Evolutionary conservation across 495 filamentous ascomycete genomes (phyloP).

Genomic region (Aspergillus sclerotioniger): DNA sequence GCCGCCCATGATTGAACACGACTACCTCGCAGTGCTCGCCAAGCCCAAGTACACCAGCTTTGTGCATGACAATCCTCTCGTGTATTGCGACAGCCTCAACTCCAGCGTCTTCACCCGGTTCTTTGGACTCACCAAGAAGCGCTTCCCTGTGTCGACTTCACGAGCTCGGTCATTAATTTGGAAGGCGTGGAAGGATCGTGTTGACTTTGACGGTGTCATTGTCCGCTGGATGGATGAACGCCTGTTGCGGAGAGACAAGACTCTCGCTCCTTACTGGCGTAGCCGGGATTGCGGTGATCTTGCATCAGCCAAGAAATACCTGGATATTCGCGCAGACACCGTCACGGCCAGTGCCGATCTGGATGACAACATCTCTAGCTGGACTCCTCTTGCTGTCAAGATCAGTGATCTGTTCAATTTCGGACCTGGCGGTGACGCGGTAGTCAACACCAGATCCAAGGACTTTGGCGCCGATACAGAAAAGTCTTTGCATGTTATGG

Average conservation of each 20-base stretch:
- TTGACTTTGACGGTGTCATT: constrained; percentile 59
- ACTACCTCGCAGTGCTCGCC: constrained; percentile 53
- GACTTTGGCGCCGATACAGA: constrained; percentile 50
- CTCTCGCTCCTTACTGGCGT: constrained; percentile 58
- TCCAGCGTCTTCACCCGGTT: constrained; percentile 47
- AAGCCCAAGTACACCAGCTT: constrained; percentile 57
- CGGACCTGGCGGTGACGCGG: constrained; percentile 59
- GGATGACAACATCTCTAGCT: constrained; percentile 56
- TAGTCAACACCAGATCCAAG: constrained; percentile 42
- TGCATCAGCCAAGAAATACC: constrained; percentile 49
- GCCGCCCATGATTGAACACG: constrained; percentile 58
- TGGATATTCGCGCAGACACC: constrained; percentile 54
- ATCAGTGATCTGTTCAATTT: constrained; percentile 63
- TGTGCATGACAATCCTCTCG: constrained; percentile 55
- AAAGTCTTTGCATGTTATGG: constrained; percentile 58
- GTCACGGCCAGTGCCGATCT: constrained; percentile 62
- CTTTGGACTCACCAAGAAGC: constrained; percentile 48
- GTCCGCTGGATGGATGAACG: constrained; percentile 64
- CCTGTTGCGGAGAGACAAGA: constrained; percentile 53
- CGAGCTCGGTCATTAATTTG: constrained; percentile 59
- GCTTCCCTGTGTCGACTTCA: constrained; percentile 56
- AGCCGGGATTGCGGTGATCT: constrained; percentile 55
- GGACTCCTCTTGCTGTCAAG: constrained; percentile 61
- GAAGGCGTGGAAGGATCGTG: constrained; percentile 61
- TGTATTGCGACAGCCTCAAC: constrained; percentile 47